These are phyloP conservation scores for Stephania yunnanensis DNA, from an alignment of 164 flowering plant genomes.

Conservation along the genomic window DNA sequence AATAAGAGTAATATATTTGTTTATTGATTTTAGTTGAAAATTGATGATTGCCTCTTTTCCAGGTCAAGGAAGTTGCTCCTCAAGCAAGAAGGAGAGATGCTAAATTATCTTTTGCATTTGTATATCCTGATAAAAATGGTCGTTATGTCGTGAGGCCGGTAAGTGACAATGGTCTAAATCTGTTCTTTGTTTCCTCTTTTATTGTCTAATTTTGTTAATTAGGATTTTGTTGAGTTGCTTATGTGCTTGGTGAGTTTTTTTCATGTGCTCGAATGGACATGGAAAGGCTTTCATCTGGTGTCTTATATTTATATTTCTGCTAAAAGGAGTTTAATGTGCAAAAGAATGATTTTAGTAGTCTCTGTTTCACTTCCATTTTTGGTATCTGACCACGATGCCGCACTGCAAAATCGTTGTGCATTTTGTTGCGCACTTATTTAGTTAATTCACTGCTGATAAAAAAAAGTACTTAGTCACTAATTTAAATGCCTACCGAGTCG, in stretches of 20 bases:
- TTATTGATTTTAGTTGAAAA: slow-evolving; percentile 6
- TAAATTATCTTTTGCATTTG: slow-evolving; percentile 87
- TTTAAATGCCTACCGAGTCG: too few relatives aligned
- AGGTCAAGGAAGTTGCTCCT: slow-evolving; percentile 97
- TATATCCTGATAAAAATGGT: slow-evolving; percentile 85
- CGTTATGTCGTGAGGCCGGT: slow-evolving; percentile 74
- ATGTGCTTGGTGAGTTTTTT: neutral
- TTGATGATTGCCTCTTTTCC: neutral
- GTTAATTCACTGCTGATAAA: too few relatives aligned
- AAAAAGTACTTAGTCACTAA: too few relatives aligned
- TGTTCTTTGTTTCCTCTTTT: neutral
- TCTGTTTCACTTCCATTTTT: neutral
- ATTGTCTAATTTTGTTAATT: neutral
- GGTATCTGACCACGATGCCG: neutral
- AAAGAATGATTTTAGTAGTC: neutral
- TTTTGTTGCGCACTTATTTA: too few relatives aligned
- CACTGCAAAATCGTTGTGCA: too few relatives aligned
- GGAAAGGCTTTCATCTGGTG: neutral
- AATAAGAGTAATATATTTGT: neutral
- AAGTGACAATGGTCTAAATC: slow-evolving; percentile 2
- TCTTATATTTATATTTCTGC: neutral
- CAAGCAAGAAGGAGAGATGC: slow-evolving; percentile 90
- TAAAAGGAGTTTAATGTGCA: neutral
- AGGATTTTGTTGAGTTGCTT: neutral
- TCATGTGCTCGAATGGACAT: neutral